Conservation (phyloP, 306 rosid genomes). For the Malus orientalis region DNA sequence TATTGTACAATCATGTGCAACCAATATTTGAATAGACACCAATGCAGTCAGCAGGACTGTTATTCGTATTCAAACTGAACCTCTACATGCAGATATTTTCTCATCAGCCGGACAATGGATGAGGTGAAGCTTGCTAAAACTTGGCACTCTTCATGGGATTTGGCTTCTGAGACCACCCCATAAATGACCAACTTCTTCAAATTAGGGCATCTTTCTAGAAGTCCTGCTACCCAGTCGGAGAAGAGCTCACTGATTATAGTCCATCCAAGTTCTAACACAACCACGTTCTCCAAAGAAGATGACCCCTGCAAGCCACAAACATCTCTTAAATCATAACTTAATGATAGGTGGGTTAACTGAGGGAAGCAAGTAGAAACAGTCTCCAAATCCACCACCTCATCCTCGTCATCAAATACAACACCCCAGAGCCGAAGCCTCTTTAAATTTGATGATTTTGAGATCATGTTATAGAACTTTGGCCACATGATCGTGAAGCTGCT, state of each 20-base stretch:
- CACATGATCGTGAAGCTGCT: slow-evolving; percentile 60
- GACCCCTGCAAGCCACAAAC: slow-evolving; percentile 64
- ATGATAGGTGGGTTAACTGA: slow-evolving; percentile 41
- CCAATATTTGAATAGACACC: slow-evolving; percentile 4
- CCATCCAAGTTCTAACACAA: slow-evolving; percentile 81
- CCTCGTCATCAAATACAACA: slow-evolving; percentile 58
- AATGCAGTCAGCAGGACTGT: background rate
- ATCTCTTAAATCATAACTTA: slow-evolving; percentile 56
- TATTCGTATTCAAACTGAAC: slow-evolving; percentile 56
- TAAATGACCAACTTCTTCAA: slow-evolving; percentile 52
- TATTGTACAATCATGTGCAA: background rate
- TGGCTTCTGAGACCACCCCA: slow-evolving; percentile 62
- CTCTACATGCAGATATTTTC: slow-evolving; percentile 48
- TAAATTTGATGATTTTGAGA: slow-evolving; percentile 56
- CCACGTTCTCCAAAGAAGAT: slow-evolving; percentile 52
- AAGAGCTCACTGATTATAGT: slow-evolving; percentile 57
- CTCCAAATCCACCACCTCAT: slow-evolving; percentile 60
- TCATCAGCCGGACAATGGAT: slow-evolving; percentile 52
- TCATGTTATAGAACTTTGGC: slow-evolving; percentile 71
- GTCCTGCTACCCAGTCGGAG: slow-evolving; percentile 68
- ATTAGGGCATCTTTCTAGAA: slow-evolving; percentile 64
- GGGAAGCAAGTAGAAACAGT: slow-evolving; percentile 59
- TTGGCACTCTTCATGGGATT: slow-evolving; percentile 53
- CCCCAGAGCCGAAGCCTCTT: slow-evolving; percentile 61
- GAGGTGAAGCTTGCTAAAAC: slow-evolving; percentile 53